phyloP scores from a whole-genome alignment of 306 rosid species.

The Medicago ruthenica region DNA sequence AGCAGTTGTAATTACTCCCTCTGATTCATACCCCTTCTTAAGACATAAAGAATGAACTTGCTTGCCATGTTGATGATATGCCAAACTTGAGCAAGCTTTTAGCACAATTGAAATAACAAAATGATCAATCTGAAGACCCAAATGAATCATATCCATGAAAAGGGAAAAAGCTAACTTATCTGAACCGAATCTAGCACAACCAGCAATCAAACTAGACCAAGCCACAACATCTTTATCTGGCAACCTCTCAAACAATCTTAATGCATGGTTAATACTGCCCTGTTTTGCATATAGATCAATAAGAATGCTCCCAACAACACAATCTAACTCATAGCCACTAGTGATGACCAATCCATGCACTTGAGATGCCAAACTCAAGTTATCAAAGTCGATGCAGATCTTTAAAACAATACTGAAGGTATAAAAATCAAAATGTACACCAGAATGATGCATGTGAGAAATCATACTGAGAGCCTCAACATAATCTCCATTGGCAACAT shows the following conservation, averaged over 20 bases:
- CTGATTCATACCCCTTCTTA: conserved; percentile 75
- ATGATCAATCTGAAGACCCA: conserved; percentile 67
- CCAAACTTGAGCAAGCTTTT: conserved; percentile 69
- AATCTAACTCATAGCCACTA: conserved; percentile 66
- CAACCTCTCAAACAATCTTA: conserved; percentile 68
- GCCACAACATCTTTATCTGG: conserved; percentile 71
- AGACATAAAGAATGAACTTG: conserved; percentile 75
- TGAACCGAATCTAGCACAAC: conserved; percentile 70
- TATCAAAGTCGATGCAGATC: conserved; percentile 61
- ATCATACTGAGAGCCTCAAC: conserved; percentile 60
- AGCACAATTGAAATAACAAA: conserved; percentile 69
- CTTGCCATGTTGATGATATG: conserved; percentile 76
- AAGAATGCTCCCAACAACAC: conserved; percentile 80
- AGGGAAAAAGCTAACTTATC: conserved; percentile 61
- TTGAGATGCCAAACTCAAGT: conserved; percentile 64
- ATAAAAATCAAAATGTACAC: conserved; percentile 65
- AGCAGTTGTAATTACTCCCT: conserved; percentile 69
- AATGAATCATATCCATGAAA: conserved; percentile 62
- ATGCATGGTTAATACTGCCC: conserved; percentile 59
- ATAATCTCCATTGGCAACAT: conserved; percentile 54
- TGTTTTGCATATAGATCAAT: conserved; percentile 63
- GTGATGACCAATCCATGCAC: conserved; percentile 79
- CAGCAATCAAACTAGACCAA: conserved; percentile 86
- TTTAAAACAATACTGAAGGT: conserved; percentile 72
- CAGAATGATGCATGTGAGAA: conserved; percentile 56